Percentiles rank a stretch among this genome's conserved stretches.
Evolutionary conservation across 352 stramenopile genomes (phyloP).

Genomic region (Globisporangium paddicum): DNA sequence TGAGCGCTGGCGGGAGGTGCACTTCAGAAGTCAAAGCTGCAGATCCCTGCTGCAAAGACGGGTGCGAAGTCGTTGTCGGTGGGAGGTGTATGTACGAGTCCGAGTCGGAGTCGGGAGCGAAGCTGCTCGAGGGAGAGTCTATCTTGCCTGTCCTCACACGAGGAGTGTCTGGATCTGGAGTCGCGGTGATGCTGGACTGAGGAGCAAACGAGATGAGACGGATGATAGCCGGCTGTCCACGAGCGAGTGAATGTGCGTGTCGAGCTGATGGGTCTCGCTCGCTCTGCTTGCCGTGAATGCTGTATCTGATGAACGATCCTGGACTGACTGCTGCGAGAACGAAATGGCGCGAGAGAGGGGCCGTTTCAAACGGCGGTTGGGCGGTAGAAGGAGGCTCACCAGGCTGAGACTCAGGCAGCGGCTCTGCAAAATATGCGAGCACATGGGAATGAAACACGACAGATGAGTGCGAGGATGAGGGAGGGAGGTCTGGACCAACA

Average conservation of each 20-base stretch:
- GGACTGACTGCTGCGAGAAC: not conserved
- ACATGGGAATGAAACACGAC: not conserved
- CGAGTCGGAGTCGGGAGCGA: not conserved
- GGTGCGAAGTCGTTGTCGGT: not conserved
- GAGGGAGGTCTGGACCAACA: not conserved
- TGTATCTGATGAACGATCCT: not conserved
- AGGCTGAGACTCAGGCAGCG: not conserved
- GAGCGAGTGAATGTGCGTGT: not conserved
- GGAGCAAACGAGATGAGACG: not conserved
- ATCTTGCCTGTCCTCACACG: constrained; percentile 5
- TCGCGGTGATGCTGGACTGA: not conserved
- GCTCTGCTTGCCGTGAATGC: not conserved
- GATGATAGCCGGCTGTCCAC: not conserved
- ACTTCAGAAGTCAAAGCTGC: not conserved
- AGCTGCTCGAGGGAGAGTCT: constrained; percentile 1
- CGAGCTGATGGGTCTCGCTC: not conserved
- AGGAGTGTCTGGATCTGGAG: not conserved
- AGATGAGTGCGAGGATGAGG: not conserved
- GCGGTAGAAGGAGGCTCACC: not conserved
- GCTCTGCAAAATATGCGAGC: too few relatives aligned
- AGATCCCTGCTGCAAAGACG: not conserved
- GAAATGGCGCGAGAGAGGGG: not conserved
- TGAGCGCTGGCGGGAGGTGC: not conserved
- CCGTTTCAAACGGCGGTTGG: not conserved
- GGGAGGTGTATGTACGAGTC: not conserved